A percentile compares a stretch with the other conserved stretches of the same genome.
Conservation (phyloP, 169 alveolate species). For the Plasmodium berghei region DNA sequence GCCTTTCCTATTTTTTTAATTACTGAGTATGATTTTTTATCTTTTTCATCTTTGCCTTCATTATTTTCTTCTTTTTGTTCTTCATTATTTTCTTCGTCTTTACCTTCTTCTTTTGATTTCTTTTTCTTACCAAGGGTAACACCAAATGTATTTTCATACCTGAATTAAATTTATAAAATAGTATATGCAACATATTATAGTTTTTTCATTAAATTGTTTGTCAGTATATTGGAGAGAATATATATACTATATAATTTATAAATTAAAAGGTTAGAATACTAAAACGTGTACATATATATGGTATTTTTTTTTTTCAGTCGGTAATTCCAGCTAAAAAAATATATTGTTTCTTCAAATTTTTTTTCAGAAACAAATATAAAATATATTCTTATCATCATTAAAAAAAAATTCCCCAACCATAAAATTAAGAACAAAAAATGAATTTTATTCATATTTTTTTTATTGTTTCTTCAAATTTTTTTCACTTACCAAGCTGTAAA, state of each 20-base stretch:
- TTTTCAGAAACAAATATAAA: slow-evolving; percentile 17
- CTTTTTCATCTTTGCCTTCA: slow-evolving; percentile 77
- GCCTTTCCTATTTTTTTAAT: slow-evolving; percentile 84
- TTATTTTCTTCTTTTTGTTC: slow-evolving; percentile 84
- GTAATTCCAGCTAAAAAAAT: slow-evolving; percentile 76
- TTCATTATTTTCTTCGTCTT: slow-evolving; percentile 78
- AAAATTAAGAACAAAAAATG: background rate
- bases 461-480: background rate
- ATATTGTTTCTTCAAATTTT: slow-evolving; percentile 35
- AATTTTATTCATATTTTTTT: background rate
- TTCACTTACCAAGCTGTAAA: slow-evolving; percentile 94
- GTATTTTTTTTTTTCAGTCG: slow-evolving; percentile 58
- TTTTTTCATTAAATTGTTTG: too few relatives aligned
- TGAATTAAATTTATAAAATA: slow-evolving; percentile 1
- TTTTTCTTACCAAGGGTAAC: slow-evolving; percentile 76
- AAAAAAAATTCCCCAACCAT: slow-evolving; percentile 1
- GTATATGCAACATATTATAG: background rate
- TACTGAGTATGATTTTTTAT: slow-evolving; percentile 77
- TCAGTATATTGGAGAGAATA: too few relatives aligned
- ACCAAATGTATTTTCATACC: slow-evolving; percentile 79
- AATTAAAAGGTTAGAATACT: too few relatives aligned
- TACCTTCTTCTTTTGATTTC: slow-evolving; percentile 74
- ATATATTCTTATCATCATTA: slow-evolving; percentile 62
- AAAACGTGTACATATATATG: too few relatives aligned
- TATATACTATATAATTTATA: too few relatives aligned